Percentiles rank a stretch among this genome's conserved stretches.
Evolutionary conservation across 768 basidiomycete species (phyloP).

Genomic region (Rhizopogon salebrosus): DNA sequence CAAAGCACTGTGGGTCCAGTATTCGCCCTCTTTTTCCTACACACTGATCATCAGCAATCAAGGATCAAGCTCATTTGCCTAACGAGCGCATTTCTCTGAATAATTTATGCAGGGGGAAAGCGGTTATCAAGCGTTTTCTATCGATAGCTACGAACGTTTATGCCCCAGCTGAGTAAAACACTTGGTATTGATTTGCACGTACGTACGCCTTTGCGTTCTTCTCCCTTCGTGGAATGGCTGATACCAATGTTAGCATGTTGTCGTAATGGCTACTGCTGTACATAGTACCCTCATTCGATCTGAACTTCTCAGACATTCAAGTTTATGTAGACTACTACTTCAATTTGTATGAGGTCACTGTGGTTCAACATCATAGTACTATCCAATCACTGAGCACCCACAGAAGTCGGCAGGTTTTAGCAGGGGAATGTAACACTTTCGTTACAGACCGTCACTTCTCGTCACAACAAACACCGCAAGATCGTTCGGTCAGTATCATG

Average conservation of each 20-base stretch:
- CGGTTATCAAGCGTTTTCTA: constrained; percentile 73
- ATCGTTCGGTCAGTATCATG: no score
- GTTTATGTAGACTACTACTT: background rate
- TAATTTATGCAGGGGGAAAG: constrained; percentile 75
- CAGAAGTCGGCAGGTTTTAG: no score
- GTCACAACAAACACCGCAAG: no score
- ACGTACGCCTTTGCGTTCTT: background rate
- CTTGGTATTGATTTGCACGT: background rate
- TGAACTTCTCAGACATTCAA: background rate
- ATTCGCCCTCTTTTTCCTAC: background rate
- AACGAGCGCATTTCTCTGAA: constrained; percentile 87
- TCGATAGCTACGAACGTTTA: constrained; percentile 18
- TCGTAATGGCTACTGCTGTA: background rate
- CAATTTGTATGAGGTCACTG: background rate
- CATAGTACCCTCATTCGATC: background rate
- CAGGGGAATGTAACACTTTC: no score
- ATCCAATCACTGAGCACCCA: no score
- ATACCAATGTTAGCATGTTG: background rate
- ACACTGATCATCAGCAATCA: background rate
- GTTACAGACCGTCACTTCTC: no score
- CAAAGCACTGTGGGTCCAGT: constrained; percentile 69
- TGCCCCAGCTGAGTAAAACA: background rate
- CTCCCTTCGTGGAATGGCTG: background rate
- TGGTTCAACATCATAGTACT: no score
- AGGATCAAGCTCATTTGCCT: constrained; percentile 91